Evolutionary conservation across 2,329 filamentous ascomycete species (phyloP), one percentile per base, ranked within the genome.

Genomic region (Calycina herbarum): DNA sequence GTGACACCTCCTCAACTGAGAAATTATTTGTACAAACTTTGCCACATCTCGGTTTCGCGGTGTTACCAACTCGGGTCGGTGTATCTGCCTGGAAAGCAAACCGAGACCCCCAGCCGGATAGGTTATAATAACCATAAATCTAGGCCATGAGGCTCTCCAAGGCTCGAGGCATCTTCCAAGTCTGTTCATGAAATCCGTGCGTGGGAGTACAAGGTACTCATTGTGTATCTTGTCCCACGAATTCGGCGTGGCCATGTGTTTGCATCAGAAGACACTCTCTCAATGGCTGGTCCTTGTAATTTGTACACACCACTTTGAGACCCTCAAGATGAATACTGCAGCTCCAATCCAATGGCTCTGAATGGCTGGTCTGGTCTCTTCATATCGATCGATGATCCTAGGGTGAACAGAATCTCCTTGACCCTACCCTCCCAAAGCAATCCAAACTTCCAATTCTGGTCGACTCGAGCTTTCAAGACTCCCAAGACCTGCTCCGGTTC

Each of bases 371-470:
- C 91, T 69, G 88, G 82, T 73, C 86, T 87, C 74, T 87, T 88
- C 74, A 95, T 83, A 75, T 96, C 93, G 64, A 99, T 87, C 61
- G 88, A 92, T 65, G 93, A 92, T 10, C 95, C 95, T 54, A 97
- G 83, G 72, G 93, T 96, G 76, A 98, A 96, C 65, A 99, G 83
- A 66, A 99, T 81, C 71, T 96, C 94, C 80, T 98, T 97, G 66
- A 96, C 86, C 63, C 93, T 85, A 1, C 94, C 94, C 77, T 98
- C 94, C 94, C 95, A 99, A 27, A 98, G 79, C 61, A 98, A 77
- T 0, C 93, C 92, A 63, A 97, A 87, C 69, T 89, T 89, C 80
- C 93, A 89, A 71, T 94, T 91, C 80, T 97, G 94, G 76, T 97
- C 93, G 62, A 98, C 82, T 60, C 92, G 86, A 57, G 94, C 90